Evolutionary conservation across 2,329 filamentous ascomycete genomes (phyloP).

Genomic region (Colletotrichum aenigma): DNA sequence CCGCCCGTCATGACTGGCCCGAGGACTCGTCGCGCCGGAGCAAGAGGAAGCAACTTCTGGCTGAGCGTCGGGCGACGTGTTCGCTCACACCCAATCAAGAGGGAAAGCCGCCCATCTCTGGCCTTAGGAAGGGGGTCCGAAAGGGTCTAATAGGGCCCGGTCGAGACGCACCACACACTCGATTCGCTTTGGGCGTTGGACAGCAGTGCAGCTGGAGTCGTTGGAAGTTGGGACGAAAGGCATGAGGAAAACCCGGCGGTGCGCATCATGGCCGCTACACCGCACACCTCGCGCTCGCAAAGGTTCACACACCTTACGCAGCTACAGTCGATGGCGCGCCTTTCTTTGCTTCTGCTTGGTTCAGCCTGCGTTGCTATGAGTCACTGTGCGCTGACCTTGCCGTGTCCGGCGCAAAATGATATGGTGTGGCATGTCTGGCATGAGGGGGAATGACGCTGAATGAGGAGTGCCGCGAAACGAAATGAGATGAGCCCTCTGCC

Average conservation of each 20-base stretch:
- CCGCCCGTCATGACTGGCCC: slow-evolving; percentile 4
- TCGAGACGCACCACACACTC: slow-evolving; percentile 29
- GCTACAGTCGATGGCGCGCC: not conserved
- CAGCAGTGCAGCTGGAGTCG: slow-evolving; percentile 21
- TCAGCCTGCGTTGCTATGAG: not conserved
- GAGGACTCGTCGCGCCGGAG: not conserved
- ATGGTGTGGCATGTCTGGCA: slow-evolving; percentile 3
- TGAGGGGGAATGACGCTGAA: slow-evolving; percentile 6
- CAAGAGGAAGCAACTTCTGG: not conserved
- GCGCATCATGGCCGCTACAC: not conserved
- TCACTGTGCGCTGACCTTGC: slow-evolving; percentile 11
- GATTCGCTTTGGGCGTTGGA: slow-evolving; percentile 23
- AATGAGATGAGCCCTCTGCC: not conserved
- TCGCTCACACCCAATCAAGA: slow-evolving; percentile 2
- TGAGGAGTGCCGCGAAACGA: slow-evolving; percentile 6
- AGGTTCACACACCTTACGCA: not conserved
- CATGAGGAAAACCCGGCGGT: not conserved
- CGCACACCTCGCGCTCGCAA: not conserved
- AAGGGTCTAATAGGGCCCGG: slow-evolving; percentile 28
- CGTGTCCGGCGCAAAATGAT: not conserved
- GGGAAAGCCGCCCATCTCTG: not conserved
- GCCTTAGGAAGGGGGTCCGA: slow-evolving; percentile 19
- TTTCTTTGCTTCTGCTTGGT: not conserved
- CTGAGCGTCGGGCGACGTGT: slow-evolving; percentile 11
- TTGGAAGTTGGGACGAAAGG: slow-evolving; percentile 16